phyloP scores from a whole-genome alignment of 1,284 basidiomycete genomes.

The Boletus sp. region DNA sequence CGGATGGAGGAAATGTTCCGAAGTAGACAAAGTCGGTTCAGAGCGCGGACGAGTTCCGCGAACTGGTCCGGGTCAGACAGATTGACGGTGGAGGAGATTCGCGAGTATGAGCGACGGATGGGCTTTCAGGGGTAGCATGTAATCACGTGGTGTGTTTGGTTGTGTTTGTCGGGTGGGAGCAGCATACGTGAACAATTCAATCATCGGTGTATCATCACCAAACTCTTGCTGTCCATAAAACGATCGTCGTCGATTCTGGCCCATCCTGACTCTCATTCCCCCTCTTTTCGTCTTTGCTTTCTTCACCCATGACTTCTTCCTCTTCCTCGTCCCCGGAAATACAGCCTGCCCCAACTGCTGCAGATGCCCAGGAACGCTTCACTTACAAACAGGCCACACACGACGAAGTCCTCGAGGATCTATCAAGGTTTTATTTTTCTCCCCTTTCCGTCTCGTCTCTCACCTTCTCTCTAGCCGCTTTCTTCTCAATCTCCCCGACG shows the following conservation, averaged over 20 bases:
- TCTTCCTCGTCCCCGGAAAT: conserved; percentile 76
- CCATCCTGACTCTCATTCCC: conserved; percentile 44
- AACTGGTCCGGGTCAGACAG: conserved; percentile 89
- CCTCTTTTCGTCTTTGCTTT: conserved; percentile 24
- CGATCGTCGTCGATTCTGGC: conserved; percentile 31
- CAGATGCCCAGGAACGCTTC: conserved; percentile 47
- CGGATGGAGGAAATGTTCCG: conserved; percentile 86
- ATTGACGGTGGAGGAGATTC: conserved; percentile 78
- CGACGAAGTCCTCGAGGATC: conserved; percentile 84
- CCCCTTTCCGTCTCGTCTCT: conserved; percentile 6
- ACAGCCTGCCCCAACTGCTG: conserved; percentile 43
- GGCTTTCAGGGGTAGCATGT: conserved; percentile 52
- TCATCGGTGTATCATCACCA: conserved; percentile 20
- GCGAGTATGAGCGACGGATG: conserved; percentile 86
- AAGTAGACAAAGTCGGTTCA: conserved; percentile 71
- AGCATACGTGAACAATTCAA: conserved; percentile 23
- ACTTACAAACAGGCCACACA: conserved; percentile 63
- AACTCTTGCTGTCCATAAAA: conserved; percentile 32
- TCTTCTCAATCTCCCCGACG: conserved; percentile 93
- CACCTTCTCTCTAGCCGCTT: conserved; percentile 64
- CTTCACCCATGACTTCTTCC: conserved; percentile 45
- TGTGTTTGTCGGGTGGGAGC: conserved; percentile 20
- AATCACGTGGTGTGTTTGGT: conserved; percentile 34
- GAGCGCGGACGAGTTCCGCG: conserved; percentile 86
- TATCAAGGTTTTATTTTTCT: conserved; percentile 60